Evolutionary conservation across 2,329 filamentous ascomycete genomes (phyloP), one percentile per base, ranked within the genome.

Genomic region (Leptographium galeiforme): DNA sequence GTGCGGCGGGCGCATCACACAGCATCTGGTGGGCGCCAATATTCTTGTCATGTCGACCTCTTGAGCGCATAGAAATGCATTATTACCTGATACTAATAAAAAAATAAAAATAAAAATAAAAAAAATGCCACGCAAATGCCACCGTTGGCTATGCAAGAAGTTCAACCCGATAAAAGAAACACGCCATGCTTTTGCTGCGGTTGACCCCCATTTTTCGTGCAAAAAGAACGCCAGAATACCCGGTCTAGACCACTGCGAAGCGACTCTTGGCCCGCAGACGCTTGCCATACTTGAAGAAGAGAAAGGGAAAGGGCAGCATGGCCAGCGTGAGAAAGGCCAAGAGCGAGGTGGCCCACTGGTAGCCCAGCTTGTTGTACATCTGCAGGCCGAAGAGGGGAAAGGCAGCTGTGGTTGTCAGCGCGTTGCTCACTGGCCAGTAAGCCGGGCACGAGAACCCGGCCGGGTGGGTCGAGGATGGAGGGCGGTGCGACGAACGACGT

Each of bases 361-460:
- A 78, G 16, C 85, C 86, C 30, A 90, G 72, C 32, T 69, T 74
- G 10, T 77, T 64, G 63, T 89, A 91, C 82, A 90, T 80, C 59
- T 82, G 84, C 33, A 79, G 76, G 16, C 84, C 84, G 64, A 90
- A 89, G 2, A 89, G 70, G 14, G 86, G 85, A 60, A 90, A 90
- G 4, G 81, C 78, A 51, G 87, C 88, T 80, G 57, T 16, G 12
- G 7, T 33, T 39, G 46, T 48, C 16, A 48, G 33, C 4, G 16
- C 19, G 44, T 32, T 44, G 41, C 41, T 25, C 16, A 44, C 13
- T 2, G 41, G 19, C 11, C 41, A 25, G 41, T 2, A 30, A 16
- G 38, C 7, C 2, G 38, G 14, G 6, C 36, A 10, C 38, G 13
- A 40, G 14, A 45, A 52, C 47, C 47, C 47, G 13, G 47, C 49